A percentile compares a stretch with the other conserved stretches of the same genome.
phyloP scores from a whole-genome alignment of 139 green algal genomes.

The Edaphochlamys debaryana region DNA sequence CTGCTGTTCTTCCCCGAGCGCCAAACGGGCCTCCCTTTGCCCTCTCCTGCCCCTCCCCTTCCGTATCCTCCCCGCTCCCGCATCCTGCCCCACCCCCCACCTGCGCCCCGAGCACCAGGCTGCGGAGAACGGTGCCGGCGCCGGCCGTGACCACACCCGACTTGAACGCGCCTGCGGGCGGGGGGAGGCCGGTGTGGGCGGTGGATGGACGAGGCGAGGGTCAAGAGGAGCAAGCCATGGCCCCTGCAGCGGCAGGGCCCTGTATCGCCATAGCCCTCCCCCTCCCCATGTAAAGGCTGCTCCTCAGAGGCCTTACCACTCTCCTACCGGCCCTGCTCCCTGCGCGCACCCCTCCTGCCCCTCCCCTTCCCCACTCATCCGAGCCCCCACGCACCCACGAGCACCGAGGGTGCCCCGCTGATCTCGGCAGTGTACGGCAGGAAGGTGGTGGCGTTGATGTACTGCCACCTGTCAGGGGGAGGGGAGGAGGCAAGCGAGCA shows the following conservation, averaged over 20 bases:
- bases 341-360: not conserved
- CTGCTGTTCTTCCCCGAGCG: too few relatives aligned
- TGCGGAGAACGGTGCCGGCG: constrained; percentile 74
- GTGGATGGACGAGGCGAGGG: not conserved
- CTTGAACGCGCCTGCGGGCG: constrained; percentile 24
- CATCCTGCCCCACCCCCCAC: not conserved
- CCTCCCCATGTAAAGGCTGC: not conserved
- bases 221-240: too few relatives aligned
- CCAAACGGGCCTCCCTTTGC: too few relatives aligned
- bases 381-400: constrained; percentile 42
- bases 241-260: too few relatives aligned
- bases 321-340: not conserved
- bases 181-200: not conserved
- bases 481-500: too few relatives aligned
- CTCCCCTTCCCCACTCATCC: too few relatives aligned
- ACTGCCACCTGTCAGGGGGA: constrained; percentile 66
- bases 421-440: constrained; percentile 70
- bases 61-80: too few relatives aligned
- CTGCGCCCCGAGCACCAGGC: constrained; percentile 53
- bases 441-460: constrained; percentile 78
- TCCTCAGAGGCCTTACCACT: not conserved
- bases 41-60: too few relatives aligned
- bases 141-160: constrained; percentile 40
- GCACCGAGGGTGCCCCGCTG: constrained; percentile 39
- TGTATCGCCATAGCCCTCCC: not conserved